phyloP scores from a whole-genome alignment of 2,329 filamentous ascomycete species.

The Aspergillus hiratsukae region DNA sequence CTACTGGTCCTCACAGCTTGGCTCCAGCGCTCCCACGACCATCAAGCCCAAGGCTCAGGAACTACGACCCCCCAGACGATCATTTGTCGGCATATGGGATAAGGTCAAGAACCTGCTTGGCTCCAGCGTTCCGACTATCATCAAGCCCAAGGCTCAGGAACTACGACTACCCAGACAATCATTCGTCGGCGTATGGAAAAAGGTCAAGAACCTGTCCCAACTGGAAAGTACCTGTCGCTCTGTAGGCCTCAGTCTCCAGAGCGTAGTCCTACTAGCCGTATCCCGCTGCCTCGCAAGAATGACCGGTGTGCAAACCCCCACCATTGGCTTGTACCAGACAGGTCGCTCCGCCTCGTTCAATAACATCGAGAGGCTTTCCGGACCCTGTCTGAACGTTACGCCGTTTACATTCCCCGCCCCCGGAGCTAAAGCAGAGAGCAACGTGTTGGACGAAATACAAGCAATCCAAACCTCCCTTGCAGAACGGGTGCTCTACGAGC shows the following conservation, averaged over 20 bases:
- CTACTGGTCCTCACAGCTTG: conserved; percentile 23
- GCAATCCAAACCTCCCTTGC: conserved; percentile 22
- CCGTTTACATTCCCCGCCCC: conserved; percentile 20
- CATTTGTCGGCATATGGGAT: conserved; percentile 21
- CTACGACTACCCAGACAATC: conserved; percentile 6
- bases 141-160: conserved; percentile 10
- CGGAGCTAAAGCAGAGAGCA: background rate
- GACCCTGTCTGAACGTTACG: conserved; percentile 30
- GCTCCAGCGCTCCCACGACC: conserved; percentile 14
- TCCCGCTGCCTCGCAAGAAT: conserved; percentile 21
- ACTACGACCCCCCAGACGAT: conserved; percentile 3
- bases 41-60: conserved; percentile 10
- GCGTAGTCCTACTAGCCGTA: conserved; percentile 25
- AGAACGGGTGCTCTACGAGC: conserved; percentile 24
- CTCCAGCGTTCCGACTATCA: conserved; percentile 15
- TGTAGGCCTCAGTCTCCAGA: conserved; percentile 21
- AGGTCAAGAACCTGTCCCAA: conserved; percentile 18
- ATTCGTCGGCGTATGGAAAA: conserved; percentile 21
- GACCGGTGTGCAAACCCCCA: conserved; percentile 18
- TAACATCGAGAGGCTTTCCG: conserved; percentile 21
- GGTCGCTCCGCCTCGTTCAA: conserved; percentile 26
- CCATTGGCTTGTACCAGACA: conserved; percentile 29
- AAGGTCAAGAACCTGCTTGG: conserved; percentile 21
- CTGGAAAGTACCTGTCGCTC: conserved; percentile 18
- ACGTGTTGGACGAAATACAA: conserved; percentile 8